A percentile compares a stretch with the other conserved stretches of the same genome.
These are phyloP conservation scores for Suillus brevipes DNA, from an alignment of 768 basidiomycete species.

Conservation along the genomic window DNA sequence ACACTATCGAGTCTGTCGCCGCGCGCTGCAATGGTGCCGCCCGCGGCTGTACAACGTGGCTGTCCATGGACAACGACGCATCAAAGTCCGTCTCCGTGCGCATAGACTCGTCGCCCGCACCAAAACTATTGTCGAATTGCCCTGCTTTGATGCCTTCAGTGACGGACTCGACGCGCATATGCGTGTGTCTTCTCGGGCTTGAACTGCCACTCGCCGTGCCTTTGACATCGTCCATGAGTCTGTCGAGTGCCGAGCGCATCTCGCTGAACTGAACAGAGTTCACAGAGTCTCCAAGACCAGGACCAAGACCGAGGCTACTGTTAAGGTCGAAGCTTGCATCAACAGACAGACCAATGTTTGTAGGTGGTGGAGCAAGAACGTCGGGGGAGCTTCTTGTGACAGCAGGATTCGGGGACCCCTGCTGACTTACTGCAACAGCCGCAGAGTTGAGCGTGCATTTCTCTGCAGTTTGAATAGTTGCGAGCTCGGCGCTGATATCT, in stretches of 20 bases:
- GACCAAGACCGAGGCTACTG: conserved; percentile 22
- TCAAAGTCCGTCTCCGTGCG: conserved; percentile 31
- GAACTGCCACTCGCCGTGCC: conserved; percentile 20
- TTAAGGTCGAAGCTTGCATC: conserved; percentile 30
- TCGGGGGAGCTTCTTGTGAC: not conserved
- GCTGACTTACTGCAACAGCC: conserved; percentile 7
- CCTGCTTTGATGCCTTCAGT: conserved; percentile 35
- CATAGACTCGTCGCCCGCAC: conserved; percentile 28
- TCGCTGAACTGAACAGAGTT: conserved; percentile 61
- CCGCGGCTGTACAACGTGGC: conserved; percentile 15
- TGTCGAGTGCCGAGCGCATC: conserved; percentile 71
- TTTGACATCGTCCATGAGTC: conserved; percentile 68
- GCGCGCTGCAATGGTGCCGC: conserved; percentile 43
- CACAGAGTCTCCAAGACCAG: conserved; percentile 39
- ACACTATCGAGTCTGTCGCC: conserved; percentile 48
- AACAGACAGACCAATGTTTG: conserved; percentile 17
- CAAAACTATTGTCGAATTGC: conserved; percentile 38
- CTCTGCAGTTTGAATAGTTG: conserved; percentile 49
- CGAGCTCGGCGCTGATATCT: conserved; percentile 48
- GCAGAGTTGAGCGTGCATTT: conserved; percentile 34
- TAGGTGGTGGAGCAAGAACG: conserved; percentile 9
- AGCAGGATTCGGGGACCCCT: not conserved
- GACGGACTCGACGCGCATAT: conserved; percentile 28
- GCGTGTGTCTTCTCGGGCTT: conserved; percentile 25
- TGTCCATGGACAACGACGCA: conserved; percentile 20